Conservation (phyloP, 768 basidiomycete genomes). For the Mycena maculata region DNA sequence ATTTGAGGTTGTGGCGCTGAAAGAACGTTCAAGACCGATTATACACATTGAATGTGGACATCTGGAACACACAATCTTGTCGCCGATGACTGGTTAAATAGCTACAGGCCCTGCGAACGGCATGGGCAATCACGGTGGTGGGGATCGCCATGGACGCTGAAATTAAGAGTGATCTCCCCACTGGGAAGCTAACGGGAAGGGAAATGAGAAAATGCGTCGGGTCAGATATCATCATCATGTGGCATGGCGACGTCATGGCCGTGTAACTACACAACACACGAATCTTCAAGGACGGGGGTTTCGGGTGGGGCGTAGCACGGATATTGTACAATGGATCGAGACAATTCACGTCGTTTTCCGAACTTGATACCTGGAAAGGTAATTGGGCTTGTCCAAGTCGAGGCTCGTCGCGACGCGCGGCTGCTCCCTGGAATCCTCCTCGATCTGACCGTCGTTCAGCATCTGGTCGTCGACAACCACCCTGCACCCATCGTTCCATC, state of each 20-base stretch:
- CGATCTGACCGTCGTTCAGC: neutral
- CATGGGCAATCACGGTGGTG: neutral
- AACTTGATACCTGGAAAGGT: neutral
- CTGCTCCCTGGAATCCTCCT: slow-evolving; percentile 4
- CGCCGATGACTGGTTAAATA: neutral
- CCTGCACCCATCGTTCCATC: neutral
- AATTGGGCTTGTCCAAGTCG: slow-evolving; percentile 8
- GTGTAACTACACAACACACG: neutral
- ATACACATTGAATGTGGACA: neutral
- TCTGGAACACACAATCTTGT: neutral
- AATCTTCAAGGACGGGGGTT: neutral
- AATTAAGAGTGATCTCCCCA: too few species aligned
- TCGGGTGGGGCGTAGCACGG: neutral
- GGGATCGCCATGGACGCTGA: neutral
- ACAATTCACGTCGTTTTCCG: neutral
- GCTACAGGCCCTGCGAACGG: neutral
- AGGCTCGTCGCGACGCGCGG: slow-evolving; percentile 19
- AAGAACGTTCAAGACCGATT: neutral
- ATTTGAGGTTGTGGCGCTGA: slow-evolving; percentile 6
- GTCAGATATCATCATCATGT: too few species aligned
- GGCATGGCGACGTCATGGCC: neutral
- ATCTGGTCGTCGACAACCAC: neutral
- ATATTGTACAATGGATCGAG: neutral
- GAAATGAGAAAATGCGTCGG: too few species aligned
- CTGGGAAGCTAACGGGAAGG: too few species aligned